phyloP scores from a whole-genome alignment of 2,329 filamentous ascomycete genomes.

The Meredithiella fracta region DNA sequence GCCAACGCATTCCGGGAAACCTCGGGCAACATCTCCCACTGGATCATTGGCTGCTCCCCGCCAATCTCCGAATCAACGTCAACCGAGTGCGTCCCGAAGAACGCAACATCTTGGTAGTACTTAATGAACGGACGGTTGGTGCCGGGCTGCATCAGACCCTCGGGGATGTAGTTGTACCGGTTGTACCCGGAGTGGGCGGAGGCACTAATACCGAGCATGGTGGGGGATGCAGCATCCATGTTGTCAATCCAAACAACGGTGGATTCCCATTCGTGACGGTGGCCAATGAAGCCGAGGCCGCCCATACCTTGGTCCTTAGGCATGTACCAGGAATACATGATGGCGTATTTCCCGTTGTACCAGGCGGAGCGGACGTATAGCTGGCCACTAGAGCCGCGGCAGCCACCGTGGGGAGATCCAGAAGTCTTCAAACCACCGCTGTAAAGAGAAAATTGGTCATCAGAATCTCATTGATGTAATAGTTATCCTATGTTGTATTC shows the following conservation, averaged over 20 bases:
- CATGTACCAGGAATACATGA: constrained; percentile 31
- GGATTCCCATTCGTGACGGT: constrained; percentile 28
- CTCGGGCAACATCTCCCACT: constrained; percentile 27
- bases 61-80: constrained; percentile 23
- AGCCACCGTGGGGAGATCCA: constrained; percentile 21
- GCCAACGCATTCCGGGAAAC: constrained; percentile 22
- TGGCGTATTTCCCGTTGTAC: constrained; percentile 20
- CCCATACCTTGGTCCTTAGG: constrained; percentile 28
- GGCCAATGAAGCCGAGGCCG: constrained; percentile 17
- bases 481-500: not conserved
- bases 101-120: constrained; percentile 20
- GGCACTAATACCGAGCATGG: constrained; percentile 23
- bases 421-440: constrained; percentile 23
- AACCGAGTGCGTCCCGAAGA: constrained; percentile 23
- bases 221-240: constrained; percentile 17
- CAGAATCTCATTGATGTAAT: constrained; percentile 1
- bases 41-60: constrained; percentile 25
- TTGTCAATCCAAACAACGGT: constrained; percentile 21
- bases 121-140: constrained; percentile 19
- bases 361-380: constrained; percentile 22
- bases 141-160: constrained; percentile 6
- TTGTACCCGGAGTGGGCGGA: constrained; percentile 25
- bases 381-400: constrained; percentile 23
- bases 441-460: not conserved
- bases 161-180: constrained; percentile 14